Conservation (phyloP, 2,329 filamentous ascomycete genomes). For the Ceratocystis cubensis region DNA sequence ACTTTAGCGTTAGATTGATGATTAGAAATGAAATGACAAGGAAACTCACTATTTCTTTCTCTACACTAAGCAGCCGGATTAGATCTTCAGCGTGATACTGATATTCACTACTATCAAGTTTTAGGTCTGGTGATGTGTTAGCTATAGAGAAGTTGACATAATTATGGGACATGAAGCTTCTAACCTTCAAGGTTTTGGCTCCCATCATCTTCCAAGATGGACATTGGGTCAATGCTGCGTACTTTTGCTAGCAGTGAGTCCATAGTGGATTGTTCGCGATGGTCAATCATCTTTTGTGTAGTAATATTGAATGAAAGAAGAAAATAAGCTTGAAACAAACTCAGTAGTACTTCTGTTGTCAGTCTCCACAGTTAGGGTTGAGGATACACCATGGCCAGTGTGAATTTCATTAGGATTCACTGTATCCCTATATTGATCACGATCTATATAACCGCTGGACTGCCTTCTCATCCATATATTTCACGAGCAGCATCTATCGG, state of each 20-base stretch:
- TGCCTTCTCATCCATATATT: not conserved
- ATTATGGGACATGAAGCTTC: not conserved
- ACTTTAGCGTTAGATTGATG: not conserved
- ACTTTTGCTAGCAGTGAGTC: not conserved
- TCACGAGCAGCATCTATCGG: constrained; percentile 43
- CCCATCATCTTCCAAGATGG: not conserved
- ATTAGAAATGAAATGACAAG: not conserved
- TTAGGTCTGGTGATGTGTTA: not conserved
- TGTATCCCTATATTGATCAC: not conserved
- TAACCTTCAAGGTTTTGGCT: not conserved
- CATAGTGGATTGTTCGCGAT: not conserved
- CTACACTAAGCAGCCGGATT: not conserved
- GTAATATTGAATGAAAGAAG: not conserved
- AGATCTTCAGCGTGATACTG: not conserved
- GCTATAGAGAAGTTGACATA: not conserved
- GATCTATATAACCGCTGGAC: not conserved
- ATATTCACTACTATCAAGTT: not conserved
- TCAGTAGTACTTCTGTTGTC: not conserved
- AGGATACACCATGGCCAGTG: not conserved
- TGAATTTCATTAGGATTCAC: no score
- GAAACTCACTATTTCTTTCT: not conserved
- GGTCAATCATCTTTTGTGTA: no score
- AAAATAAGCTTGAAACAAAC: not conserved
- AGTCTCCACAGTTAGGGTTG: constrained; percentile 3
- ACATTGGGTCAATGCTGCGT: not conserved